Evolutionary conservation across 1,284 basidiomycete genomes (phyloP), one percentile per base, ranked within the genome.

Genomic region (Moesziomyces globuligerus): DNA sequence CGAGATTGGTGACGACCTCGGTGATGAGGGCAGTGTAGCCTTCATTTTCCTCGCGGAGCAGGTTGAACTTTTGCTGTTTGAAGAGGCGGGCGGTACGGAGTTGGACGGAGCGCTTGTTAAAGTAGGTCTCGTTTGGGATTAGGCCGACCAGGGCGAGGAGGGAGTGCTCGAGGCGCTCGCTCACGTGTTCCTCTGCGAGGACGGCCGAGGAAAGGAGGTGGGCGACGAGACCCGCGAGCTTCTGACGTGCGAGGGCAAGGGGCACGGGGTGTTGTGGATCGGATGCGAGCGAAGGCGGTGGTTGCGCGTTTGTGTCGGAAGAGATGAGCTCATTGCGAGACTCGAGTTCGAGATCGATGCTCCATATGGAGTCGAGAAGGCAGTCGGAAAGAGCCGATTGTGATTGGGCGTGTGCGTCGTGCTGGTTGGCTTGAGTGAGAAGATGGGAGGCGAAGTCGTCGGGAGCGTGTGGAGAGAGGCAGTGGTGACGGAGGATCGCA

Each of bases 11-110:
- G 10, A 92, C 89, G 38, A 98, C 85, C 79, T 94, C 92, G 9
- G 90, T 89, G 28, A 91, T 88, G 32, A 98, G 88, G 78, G 94
- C 94, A 76, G 92, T 92, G 84, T 94, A 98, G 6, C 96, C 96
- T 85, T 98, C 94, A 1, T 93, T 94, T 74, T 96, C 93, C 84
- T 99, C 96, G 38, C 96, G 90, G 10, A 98, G 87, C 29, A 99
- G 87, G 78, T 98, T 99, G 86, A 94, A 97, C 83, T 97, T 98
- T 84, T 94, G 94, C 83, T 98, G 96, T 83, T 95, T 97, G 87
- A 95, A 98, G 84, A 73, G 64, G 13, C 48, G 59, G 4, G 75
- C 65, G 17, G 80, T 82, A 42, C 79, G 78, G 52, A 82, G 65
- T 43, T 76, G 76, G 18, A 80, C 69, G 10, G 62, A 65, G 18